Evolutionary conservation across 31 red algal species (phyloP), one percentile per base, ranked within the genome.

Genomic region (Odonthalia washingtoniensis): DNA sequence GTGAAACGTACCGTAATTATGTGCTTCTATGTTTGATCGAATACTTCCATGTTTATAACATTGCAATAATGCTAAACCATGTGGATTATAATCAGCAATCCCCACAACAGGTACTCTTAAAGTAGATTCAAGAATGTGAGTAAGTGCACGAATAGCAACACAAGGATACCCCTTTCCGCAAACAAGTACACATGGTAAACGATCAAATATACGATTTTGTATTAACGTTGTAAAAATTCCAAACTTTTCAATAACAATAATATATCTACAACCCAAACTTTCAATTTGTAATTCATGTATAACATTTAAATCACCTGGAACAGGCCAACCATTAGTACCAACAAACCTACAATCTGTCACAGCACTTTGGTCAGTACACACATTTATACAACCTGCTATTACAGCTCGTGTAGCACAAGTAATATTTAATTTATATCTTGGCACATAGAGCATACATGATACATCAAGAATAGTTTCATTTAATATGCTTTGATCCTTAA

Each of bases 91-190:
- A 60, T 95, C 93, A 70, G 85, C 93, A 1, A 95, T 27, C 18
- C 93, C 93, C 40, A 89, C 81, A 57, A 87, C 88, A 24, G 92
- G 92, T n/a, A 94, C 82, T 72, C 87, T 75, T 27, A 95, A 75
- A 41, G 74, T 60, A 6, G 30, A 36, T 44, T 69, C 93, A 24
- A 95, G 44, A 21, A 84, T 40, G 37, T 70, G 65, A 37, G 83
- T 80, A 57, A 95, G 42, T 28, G 81, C 85, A 43, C 89, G 46
- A 39, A 87, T 90, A 33, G 93, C 87, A 57, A 95, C 80, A 21
- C 80, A 86, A 40, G 93, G 93, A 46, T 95, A 95, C 49, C 93
- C 93, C 53, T 86, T 89, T 65, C 93, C 93, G 46, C 93, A 95
- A 1, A 95, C 43, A 0, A 95, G 73, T 4, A 95, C 90, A 33